Base-by-base conservation (phyloP, 345 rosid genomes). In the Camelina laxa region DNA sequence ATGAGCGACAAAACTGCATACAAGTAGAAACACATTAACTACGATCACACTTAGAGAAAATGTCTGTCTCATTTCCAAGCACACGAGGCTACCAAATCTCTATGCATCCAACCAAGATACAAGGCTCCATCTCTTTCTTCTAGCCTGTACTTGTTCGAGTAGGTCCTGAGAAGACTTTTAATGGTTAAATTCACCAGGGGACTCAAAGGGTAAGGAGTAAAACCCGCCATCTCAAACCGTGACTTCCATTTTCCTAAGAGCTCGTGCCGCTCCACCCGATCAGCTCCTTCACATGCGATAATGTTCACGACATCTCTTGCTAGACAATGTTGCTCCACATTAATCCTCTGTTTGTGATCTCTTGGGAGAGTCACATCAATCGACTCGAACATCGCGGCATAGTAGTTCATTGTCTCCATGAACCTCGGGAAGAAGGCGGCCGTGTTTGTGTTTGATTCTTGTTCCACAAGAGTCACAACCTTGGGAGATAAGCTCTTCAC, bases 271-370 rank as follows among this genome's bases (percentile, higher is more conserved):
- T 93, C 97, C 15, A 93, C 92, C 54, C 98, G 81, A 69, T 93
- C 98, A 10, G 79, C 75, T 65, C 96, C 98, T 79, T 93, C 98
- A 22, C 98, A 93, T 1, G 98, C 98, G 6, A 93, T 82, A 59
- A 93, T 88, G 83, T 93, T 93, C 44, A 93, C 98, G 1, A 93
- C 88, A 75, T 91, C 98, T 81, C 88, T 86, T 4, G 97, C 98
- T 59, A 93, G 84, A 86, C 98, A 93, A 62, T 93, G 98, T 82
- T 93, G 98, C 83, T 93, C 97, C n/a, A 93, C 91, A 22, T 89
- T 86, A 74, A 93, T 91, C 80, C 98, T 82, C 76, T 93, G 91
- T 78, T 85, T 93, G 39, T 75, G 94, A 20, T 86, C 87, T 69
- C 97, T 82, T 1, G 89, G 82, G 38, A 93, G 92, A 33, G 91